A percentile compares a stretch with the other conserved stretches of the same genome.
Conservation (phyloP, 345 rosid species). For the Citrus glauca region DNA sequence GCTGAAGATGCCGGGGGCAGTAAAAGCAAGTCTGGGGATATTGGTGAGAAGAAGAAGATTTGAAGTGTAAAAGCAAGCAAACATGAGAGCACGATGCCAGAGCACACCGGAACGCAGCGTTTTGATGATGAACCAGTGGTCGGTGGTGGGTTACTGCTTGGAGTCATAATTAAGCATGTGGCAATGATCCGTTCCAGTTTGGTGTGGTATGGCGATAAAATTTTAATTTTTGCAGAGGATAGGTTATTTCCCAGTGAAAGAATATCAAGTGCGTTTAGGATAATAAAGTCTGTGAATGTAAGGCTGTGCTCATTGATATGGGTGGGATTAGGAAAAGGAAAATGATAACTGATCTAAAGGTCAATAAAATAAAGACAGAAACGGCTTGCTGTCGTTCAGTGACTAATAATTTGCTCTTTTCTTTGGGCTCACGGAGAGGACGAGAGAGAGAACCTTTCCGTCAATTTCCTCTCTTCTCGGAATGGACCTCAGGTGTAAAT, state of each 20-base stretch:
- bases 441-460: too few relatives aligned
- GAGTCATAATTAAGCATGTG: neutral
- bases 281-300: too few relatives aligned
- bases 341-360: too few relatives aligned
- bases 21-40: slow-evolving; percentile 32
- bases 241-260: too few relatives aligned
- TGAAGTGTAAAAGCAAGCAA: slow-evolving; percentile 28
- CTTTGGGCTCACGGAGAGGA: too few relatives aligned
- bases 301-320: too few relatives aligned
- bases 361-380: too few relatives aligned
- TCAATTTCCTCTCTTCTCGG: too few relatives aligned
- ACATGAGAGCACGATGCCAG: slow-evolving; percentile 18
- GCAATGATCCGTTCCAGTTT: neutral
- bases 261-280: too few relatives aligned
- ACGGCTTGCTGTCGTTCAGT: too few relatives aligned
- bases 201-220: neutral
- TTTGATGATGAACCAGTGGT: neutral
- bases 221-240: neutral
- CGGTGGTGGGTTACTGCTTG: neutral
- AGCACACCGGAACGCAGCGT: neutral
- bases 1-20: slow-evolving; percentile 22
- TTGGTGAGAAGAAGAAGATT: slow-evolving; percentile 43
- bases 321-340: too few relatives aligned
- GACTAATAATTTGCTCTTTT: rapidly evolving
- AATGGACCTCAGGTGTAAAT: too few relatives aligned